Percentiles rank a stretch among this genome's conserved stretches.
phyloP scores from a whole-genome alignment of 352 stramenopile species.

The Phytophthora quininea region DNA sequence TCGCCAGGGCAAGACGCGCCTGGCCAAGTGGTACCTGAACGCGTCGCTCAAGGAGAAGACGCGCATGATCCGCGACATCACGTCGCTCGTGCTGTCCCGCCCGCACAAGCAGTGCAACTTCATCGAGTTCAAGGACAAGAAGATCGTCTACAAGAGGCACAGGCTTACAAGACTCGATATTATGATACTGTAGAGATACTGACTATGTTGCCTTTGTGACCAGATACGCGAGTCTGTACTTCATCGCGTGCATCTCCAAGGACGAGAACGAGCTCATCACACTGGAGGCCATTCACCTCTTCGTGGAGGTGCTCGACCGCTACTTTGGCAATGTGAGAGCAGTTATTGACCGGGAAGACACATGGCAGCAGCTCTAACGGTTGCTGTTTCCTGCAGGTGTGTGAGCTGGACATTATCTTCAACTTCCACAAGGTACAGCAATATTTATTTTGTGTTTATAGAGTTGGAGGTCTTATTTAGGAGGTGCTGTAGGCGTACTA shows the following conservation, averaged over 20 bases:
- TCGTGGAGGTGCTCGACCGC: slow-evolving; percentile 97
- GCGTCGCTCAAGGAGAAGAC: slow-evolving; percentile 84
- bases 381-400: slow-evolving; percentile 51
- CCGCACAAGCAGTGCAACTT: slow-evolving; percentile 92
- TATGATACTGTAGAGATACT: background rate
- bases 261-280: slow-evolving; percentile 98
- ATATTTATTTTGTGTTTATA: background rate
- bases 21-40: slow-evolving; percentile 91
- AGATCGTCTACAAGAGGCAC: slow-evolving; percentile 97
- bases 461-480: background rate
- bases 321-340: slow-evolving; percentile 94
- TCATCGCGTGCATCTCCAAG: slow-evolving; percentile 95
- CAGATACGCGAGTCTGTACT: slow-evolving; percentile 97
- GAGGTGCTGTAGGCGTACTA: slow-evolving; percentile 92
- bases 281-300: slow-evolving; percentile 98
- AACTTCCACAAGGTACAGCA: slow-evolving; percentile 98
- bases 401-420: slow-evolving; percentile 99
- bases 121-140: slow-evolving; percentile 98
- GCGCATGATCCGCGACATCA: slow-evolving; percentile 91
- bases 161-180: background rate
- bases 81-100: slow-evolving; percentile 85
- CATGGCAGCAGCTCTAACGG: too few species aligned
- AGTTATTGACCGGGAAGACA: too few species aligned
- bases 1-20: slow-evolving; percentile 92
- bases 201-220: slow-evolving; percentile 1